Evolutionary conservation across 805 yeast genomes (phyloP).

Genomic region (Saccharomycopsis fermentans): DNA sequence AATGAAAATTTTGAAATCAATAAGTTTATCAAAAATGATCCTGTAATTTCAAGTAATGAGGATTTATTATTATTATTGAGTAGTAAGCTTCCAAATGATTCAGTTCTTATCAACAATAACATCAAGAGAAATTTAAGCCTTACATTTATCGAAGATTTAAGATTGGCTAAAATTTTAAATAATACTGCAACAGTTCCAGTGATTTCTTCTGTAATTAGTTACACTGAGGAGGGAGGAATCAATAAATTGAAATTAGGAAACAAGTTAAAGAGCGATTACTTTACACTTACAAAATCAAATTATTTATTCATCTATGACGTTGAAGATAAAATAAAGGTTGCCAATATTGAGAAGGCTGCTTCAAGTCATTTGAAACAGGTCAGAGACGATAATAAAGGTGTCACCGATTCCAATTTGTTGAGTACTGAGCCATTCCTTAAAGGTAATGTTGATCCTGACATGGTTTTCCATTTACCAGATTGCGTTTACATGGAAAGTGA

Average conservation of each 20-base stretch:
- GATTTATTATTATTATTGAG: slow-evolving; percentile 13
- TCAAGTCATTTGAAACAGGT: neutral
- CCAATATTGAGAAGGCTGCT: neutral
- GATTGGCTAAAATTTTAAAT: slow-evolving; percentile 9
- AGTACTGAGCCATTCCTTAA: slow-evolving; percentile 14
- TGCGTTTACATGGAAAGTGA: slow-evolving; percentile 13
- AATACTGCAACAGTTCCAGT: slow-evolving; percentile 17
- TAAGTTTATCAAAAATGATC: slow-evolving; percentile 8
- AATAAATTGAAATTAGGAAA: slow-evolving; percentile 14
- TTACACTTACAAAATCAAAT: slow-evolving; percentile 16
- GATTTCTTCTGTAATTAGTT: slow-evolving; percentile 13
- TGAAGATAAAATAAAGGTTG: slow-evolving; percentile 11
- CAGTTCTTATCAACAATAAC: slow-evolving; percentile 1
- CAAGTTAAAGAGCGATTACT: slow-evolving; percentile 15
- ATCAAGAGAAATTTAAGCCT: slow-evolving; percentile 11
- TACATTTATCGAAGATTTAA: slow-evolving; percentile 9
- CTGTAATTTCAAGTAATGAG: slow-evolving; percentile 9
- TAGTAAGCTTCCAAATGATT: slow-evolving; percentile 16
- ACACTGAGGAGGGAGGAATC: slow-evolving; percentile 10
- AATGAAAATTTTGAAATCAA: slow-evolving; percentile 16
- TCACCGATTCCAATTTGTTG: neutral
- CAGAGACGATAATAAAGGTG: neutral
- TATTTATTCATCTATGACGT: slow-evolving; percentile 16
- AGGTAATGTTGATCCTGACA: slow-evolving; percentile 14
- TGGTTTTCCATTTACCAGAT: slow-evolving; percentile 16